A percentile compares a stretch with the other conserved stretches of the same genome.
phyloP scores from a whole-genome alignment of 352 stramenopile species.

The Nothophytophthora sp. region DNA sequence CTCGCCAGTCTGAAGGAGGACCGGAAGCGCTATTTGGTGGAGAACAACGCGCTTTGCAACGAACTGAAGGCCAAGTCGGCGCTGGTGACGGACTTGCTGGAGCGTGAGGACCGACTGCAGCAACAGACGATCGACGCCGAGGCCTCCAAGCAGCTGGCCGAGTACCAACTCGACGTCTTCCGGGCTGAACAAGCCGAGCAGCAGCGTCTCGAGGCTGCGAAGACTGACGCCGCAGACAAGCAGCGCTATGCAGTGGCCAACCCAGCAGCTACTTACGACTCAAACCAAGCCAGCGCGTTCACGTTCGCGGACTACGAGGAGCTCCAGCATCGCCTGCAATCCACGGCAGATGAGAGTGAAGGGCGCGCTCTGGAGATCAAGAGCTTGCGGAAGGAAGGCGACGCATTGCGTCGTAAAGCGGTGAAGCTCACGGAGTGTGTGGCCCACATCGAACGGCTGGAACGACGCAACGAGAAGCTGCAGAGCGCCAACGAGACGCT shows the following conservation, averaged over 20 bases:
- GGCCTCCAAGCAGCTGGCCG: conserved; percentile 25
- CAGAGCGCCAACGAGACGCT: conserved; percentile 57
- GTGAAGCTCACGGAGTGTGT: conserved; percentile 38
- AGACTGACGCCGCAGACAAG: conserved; percentile 9
- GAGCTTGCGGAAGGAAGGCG: conserved; percentile 59
- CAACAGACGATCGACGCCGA: conserved; percentile 33
- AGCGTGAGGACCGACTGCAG: conserved; percentile 49
- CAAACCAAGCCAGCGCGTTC: conserved; percentile 55
- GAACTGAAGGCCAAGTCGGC: conserved; percentile 62
- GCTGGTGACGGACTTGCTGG: conserved; percentile 54
- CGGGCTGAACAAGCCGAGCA: conserved; percentile 22
- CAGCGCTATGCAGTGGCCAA: conserved; percentile 33
- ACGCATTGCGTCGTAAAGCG: conserved; percentile 43
- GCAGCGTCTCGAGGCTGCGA: conserved; percentile 8
- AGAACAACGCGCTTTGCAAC: conserved; percentile 55
- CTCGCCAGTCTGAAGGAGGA: conserved; percentile 44
- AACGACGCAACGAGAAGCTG: conserved; percentile 59
- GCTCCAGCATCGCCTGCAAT: conserved; percentile 43
- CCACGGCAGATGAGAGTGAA: conserved; percentile 46
- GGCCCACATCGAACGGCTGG: conserved; percentile 49
- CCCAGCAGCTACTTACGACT: conserved; percentile 57
- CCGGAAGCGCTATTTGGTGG: conserved; percentile 43
- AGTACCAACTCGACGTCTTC: conserved; percentile 37
- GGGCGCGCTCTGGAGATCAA: conserved; percentile 44
- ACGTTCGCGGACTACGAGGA: conserved; percentile 59